Evolutionary conservation across 2,329 filamentous ascomycete species (phyloP), one percentile per base, ranked within the genome.

Genomic region (Fusarium chuoi): DNA sequence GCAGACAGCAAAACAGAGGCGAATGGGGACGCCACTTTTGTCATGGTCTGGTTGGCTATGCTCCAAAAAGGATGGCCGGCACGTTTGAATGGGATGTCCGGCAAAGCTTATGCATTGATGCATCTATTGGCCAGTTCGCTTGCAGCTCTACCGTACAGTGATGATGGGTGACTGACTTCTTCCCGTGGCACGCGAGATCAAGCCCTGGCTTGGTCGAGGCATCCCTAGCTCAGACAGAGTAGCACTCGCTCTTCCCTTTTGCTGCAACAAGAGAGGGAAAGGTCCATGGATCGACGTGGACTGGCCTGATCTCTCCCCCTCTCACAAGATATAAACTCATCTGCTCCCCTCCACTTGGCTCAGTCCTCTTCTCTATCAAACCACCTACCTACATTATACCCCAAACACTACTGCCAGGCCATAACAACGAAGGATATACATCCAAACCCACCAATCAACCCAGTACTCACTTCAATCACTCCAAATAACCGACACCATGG

Each of bases 401-500:
- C 52, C 52, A 42, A 51, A 56, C 41, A 44, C 49, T 33, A 15
- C 18, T 24, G 52, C 20, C 28, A 44, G 22, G 20, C 55, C 20
- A 63, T 35, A 18, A 44, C 17, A 41, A n/a, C 12, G 44, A 67
- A 61, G 38, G 48, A 48, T 36, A 61, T 15, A 36, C 12, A 68
- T 28, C n/a, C 57, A 30, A 38, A 4, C 28, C 35, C 18, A 44
- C 26, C 45, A 17, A 55, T 15, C 24, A 28, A n/a, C 12, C 17
- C 24, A 51, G 22, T 20, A 57, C 11, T 22, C 22, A 33, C 24
- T 57, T 24, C 15, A 24, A 30, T 28, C 46, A 28, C 15, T 22
- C 14, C 14, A 33, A 64, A 44, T 26, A 33, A 62, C 11, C 28
- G 17, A 60, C 71, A 79, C 36, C 70, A 82, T 82, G 80, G 75